Evolutionary conservation across 2,329 filamentous ascomycete species (phyloP), one percentile per base, ranked within the genome.

Genomic region (Ceratocystis alfenasii): DNA sequence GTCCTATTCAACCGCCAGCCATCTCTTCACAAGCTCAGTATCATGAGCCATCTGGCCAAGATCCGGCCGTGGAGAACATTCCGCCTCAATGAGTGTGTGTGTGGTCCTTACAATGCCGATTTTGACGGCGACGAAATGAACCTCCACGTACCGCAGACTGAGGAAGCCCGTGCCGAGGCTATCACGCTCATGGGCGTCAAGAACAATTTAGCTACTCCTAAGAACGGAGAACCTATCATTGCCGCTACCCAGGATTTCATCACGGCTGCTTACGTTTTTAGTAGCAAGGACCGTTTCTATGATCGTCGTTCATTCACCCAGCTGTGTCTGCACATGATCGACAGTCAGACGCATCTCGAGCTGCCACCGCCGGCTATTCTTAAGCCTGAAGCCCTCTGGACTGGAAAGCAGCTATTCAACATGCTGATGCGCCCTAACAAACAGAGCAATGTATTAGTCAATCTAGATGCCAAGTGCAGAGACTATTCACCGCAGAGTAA

Each of bases 121-220:
- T 99, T 99, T 71, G 94, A 99, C 72, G 94, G 94, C 68, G 94
- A 99, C 71, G 94, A 99, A 75, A 99, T 99, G 94, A 99, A 99
- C 71, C 77, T 99, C 61, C 94, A 99, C 76, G 92, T 99, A 17
- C 94, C 94, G 1, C 94, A 99, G 74, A 97, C 94, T 0, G 94
- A 99, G 77, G 94, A 99, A 76, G 93, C 94, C 10, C 84, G 94
- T 66, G 90, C 93, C 1, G 94, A 99, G 76, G 94, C 94, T 0
- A 95, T 95, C 72, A 91, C 93, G 70, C 78, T 99, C 61, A 99
- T 99, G 94, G 94, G 94, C 53, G 92, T 99, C 66, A 96, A 96
- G 77, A 86, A 97, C 79, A 99, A 99, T 74, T 76, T 99, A 67
- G 88, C 88, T 2, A 99, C 94, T 0, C 94, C 94, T 0, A 96